Conservation (phyloP, 257 asterid species). For the Solanum boliviense region DNA sequence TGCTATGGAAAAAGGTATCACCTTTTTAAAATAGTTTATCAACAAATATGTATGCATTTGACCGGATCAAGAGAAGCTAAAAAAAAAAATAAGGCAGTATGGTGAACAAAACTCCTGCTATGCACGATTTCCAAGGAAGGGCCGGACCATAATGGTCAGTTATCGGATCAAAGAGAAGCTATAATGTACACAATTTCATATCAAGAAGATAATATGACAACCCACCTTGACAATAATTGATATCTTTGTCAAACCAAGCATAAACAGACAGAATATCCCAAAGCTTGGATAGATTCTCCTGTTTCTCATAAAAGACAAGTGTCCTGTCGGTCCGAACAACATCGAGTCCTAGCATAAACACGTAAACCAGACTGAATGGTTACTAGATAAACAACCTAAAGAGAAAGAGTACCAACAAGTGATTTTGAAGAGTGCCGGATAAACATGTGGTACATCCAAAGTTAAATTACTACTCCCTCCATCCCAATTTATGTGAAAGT, state of each 20-base stretch:
- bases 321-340: slow-evolving; percentile 90
- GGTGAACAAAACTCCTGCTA: not conserved
- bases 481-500: not conserved
- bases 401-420: not conserved
- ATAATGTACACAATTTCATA: not conserved
- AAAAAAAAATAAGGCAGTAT: not conserved
- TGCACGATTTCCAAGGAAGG: not conserved
- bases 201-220: not conserved
- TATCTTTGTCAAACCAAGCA: slow-evolving; percentile 80
- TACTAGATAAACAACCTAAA: not conserved
- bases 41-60: not conserved
- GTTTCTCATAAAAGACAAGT: slow-evolving; percentile 62
- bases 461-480: not conserved
- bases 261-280: slow-evolving; percentile 89
- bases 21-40: not conserved
- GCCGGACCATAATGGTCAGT: not conserved
- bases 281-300: slow-evolving; percentile 66
- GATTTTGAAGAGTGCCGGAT: not conserved
- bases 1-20: not conserved
- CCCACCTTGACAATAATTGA: slow-evolving; percentile 94
- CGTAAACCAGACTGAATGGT: not conserved
- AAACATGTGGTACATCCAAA: not conserved
- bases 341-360: slow-evolving; percentile 59
- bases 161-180: not conserved
- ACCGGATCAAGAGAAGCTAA: not conserved